Conservation (phyloP, 2,329 filamentous ascomycete species). For the Arthrobotrys sphaeroides region DNA sequence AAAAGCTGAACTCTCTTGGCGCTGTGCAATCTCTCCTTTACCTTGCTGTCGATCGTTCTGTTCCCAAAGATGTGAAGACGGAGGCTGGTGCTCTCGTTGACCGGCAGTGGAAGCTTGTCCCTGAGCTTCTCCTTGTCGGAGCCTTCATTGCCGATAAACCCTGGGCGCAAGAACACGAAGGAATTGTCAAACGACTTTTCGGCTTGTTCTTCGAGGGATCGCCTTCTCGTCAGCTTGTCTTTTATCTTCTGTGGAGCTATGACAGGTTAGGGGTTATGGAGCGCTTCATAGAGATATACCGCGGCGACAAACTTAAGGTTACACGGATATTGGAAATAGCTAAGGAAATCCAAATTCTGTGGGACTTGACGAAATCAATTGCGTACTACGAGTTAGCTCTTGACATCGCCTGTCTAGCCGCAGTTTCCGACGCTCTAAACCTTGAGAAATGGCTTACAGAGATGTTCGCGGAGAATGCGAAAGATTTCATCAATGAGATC, state of each 20-base stretch:
- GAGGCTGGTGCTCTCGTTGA: slow-evolving; percentile 58
- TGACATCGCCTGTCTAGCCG: slow-evolving; percentile 57
- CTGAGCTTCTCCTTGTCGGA: slow-evolving; percentile 65
- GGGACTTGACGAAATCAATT: slow-evolving; percentile 56
- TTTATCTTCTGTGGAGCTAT: slow-evolving; percentile 90
- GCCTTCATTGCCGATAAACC: slow-evolving; percentile 65
- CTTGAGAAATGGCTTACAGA: slow-evolving; percentile 58
- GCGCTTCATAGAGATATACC: slow-evolving; percentile 72
- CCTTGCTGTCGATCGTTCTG: slow-evolving; percentile 63
- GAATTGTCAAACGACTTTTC: slow-evolving; percentile 63
- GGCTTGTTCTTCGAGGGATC: slow-evolving; percentile 58
- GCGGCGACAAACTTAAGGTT: slow-evolving; percentile 55
- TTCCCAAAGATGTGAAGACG: slow-evolving; percentile 56
- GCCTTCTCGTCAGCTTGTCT: slow-evolving; percentile 66
- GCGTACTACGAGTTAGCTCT: slow-evolving; percentile 55
- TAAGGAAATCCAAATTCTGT: slow-evolving; percentile 57
- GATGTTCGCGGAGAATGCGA: slow-evolving; percentile 57
- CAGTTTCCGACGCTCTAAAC: slow-evolving; percentile 57
- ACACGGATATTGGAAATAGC: slow-evolving; percentile 58
- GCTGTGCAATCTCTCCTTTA: slow-evolving; percentile 76
- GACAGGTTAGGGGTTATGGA: slow-evolving; percentile 86
- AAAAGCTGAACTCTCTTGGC: slow-evolving; percentile 87
- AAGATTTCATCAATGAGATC: slow-evolving; percentile 68
- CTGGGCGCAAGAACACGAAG: slow-evolving; percentile 65
- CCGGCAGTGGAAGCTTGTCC: slow-evolving; percentile 58